phyloP scores from a whole-genome alignment of 768 basidiomycete species.

The Leccinum sublutescens region DNA sequence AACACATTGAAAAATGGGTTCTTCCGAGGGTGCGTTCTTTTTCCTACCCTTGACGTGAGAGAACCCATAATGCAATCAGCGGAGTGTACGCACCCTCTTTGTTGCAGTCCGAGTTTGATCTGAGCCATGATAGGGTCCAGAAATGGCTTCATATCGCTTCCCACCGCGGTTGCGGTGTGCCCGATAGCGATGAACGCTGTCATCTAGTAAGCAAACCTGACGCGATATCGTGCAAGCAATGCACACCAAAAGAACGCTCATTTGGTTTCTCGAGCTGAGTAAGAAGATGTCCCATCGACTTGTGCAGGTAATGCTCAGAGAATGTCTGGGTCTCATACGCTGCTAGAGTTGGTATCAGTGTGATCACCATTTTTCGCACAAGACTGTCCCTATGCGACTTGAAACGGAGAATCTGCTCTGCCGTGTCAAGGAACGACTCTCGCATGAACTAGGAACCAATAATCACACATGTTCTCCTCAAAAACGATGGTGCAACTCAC shows the following conservation, averaged over 20 bases:
- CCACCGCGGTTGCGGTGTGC: constrained; percentile 87
- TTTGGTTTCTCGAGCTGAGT: constrained; percentile 84
- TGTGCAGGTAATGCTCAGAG: constrained; percentile 86
- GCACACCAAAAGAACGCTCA: constrained; percentile 80
- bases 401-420: constrained; percentile 88
- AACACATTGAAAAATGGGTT: constrained; percentile 96
- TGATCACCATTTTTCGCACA: constrained; percentile 92
- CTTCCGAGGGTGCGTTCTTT: constrained; percentile 91
- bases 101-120: constrained; percentile 86
- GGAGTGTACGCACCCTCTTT: constrained; percentile 62
- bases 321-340: constrained; percentile 94
- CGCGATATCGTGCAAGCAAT: constrained; percentile 12
- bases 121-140: constrained; percentile 87
- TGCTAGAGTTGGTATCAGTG: constrained; percentile 91
- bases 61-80: background rate
- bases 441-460: constrained; percentile 70
- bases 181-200: constrained; percentile 95
- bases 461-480: background rate
- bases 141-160: constrained; percentile 94
- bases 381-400: constrained; percentile 82
- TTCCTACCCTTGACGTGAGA: constrained; percentile 41
- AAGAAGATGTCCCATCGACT: constrained; percentile 89
- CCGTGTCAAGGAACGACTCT: constrained; percentile 81
- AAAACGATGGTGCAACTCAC: constrained; percentile 43
- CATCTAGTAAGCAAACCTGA: constrained; percentile 1